These are phyloP conservation scores for Ministeria vibrans DNA, from an alignment of 78 protist genomes.

Conservation along the genomic window DNA sequence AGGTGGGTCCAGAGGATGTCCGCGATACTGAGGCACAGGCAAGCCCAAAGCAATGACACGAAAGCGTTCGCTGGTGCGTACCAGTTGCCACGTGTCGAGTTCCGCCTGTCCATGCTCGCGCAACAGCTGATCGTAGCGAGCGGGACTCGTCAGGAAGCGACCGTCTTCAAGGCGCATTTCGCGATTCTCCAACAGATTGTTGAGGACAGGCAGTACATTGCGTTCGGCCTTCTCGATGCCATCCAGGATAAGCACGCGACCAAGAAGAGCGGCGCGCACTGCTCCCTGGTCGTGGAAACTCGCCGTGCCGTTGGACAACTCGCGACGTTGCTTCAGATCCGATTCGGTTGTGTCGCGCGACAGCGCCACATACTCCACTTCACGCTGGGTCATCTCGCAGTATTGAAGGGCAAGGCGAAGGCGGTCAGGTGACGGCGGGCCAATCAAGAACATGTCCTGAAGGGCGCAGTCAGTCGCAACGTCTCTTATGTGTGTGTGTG, in stretches of 20 bases:
- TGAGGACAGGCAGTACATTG: constrained; percentile 49
- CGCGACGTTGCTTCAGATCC: constrained; percentile 35
- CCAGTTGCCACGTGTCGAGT: constrained; percentile 15
- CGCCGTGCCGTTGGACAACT: constrained; percentile 18
- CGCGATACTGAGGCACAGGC: constrained; percentile 54
- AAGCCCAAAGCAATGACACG: constrained; percentile 69
- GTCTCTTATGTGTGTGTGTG: not conserved
- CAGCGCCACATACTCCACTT: constrained; percentile 39
- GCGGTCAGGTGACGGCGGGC: constrained; percentile 49
- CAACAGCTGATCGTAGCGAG: constrained; percentile 35
- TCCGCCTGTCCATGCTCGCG: constrained; percentile 11
- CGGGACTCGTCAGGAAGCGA: constrained; percentile 20
- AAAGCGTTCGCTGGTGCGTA: constrained; percentile 46
- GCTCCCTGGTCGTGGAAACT: constrained; percentile 38
- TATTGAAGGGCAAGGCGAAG: constrained; percentile 45
- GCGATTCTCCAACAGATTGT: constrained; percentile 75
- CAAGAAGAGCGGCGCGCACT: constrained; percentile 65
- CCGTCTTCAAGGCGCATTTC: constrained; percentile 78
- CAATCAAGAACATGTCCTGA: constrained; percentile 67
- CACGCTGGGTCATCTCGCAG: constrained; percentile 37
- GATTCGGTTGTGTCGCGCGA: constrained; percentile 62
- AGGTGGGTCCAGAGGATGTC: constrained; percentile 77
- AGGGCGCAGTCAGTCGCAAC: not conserved
- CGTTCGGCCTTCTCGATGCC: constrained; percentile 74
- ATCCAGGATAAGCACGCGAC: constrained; percentile 60